Percentiles rank a stretch among this genome's conserved stretches.
Conservation (phyloP, 768 basidiomycete species). For the Phallus indusiatus region DNA sequence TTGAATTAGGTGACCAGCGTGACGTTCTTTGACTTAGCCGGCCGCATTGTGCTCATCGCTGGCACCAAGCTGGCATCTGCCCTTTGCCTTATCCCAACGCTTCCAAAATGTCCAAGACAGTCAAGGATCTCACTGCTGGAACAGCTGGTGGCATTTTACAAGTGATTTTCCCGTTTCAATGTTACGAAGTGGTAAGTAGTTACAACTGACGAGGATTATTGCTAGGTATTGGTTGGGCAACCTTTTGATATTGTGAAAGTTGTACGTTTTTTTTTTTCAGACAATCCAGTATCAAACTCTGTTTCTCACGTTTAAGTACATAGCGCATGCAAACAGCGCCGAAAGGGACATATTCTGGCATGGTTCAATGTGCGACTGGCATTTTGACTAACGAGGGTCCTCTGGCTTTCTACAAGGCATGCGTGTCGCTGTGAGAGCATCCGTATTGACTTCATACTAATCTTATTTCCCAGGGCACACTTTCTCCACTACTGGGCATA, state of each 20-base stretch:
- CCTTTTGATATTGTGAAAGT: constrained; percentile 98
- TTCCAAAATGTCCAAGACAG: constrained; percentile 43
- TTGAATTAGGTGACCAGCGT: too few relatives aligned
- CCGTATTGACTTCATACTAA: not conserved
- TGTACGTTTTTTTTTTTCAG: constrained; percentile 49
- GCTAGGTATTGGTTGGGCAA: constrained; percentile 79
- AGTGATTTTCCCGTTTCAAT: constrained; percentile 29
- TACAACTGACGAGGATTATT: constrained; percentile 2
- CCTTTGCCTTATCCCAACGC: not conserved
- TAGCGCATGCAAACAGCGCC: constrained; percentile 94
- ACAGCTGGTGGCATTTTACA: constrained; percentile 89
- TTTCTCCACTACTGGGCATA: constrained; percentile 85
- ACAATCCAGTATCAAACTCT: constrained; percentile 3
- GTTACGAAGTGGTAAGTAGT: not conserved
- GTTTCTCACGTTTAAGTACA: constrained; percentile 10
- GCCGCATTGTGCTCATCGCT: too few relatives aligned
- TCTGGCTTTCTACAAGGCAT: constrained; percentile 89
- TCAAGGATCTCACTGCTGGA: constrained; percentile 83
- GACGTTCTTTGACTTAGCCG: too few relatives aligned
- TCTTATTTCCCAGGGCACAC: constrained; percentile 54
- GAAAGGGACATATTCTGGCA: constrained; percentile 80
- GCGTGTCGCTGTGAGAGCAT: constrained; percentile 7
- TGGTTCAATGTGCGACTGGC: constrained; percentile 83
- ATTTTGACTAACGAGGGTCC: constrained; percentile 89
- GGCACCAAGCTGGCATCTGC: not conserved